phyloP scores from a whole-genome alignment of 2,329 filamentous ascomycete species.

The Parastagonospora nodorum region DNA sequence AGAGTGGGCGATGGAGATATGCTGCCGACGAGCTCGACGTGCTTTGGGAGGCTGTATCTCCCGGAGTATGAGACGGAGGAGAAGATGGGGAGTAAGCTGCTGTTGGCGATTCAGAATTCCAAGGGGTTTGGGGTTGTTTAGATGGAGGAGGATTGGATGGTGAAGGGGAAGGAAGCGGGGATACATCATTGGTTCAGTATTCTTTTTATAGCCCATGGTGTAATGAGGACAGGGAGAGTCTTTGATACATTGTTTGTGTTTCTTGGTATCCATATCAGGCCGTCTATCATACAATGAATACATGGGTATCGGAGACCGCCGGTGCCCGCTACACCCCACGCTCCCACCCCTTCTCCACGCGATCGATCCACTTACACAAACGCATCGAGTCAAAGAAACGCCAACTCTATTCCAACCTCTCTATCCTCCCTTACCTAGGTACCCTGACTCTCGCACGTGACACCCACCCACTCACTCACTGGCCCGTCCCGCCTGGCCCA shows the following conservation, averaged over 20 bases:
- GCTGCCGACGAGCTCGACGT: conserved; percentile 88
- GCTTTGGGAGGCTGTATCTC: conserved; percentile 85
- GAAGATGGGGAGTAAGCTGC: conserved; percentile 73
- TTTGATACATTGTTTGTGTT: no score
- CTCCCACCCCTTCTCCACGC: background rate
- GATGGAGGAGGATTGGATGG: background rate
- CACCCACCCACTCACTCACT: conserved; percentile 2
- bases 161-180: background rate
- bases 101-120: conserved; percentile 85
- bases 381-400: background rate
- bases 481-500: conserved; percentile 26
- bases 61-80: conserved; percentile 79
- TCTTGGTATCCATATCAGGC: no score
- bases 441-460: background rate
- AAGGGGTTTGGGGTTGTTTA: conserved; percentile 74
- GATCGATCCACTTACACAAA: background rate
- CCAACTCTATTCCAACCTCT: background rate
- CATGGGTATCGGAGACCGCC: background rate
- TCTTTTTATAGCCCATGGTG: no score
- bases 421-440: conserved; percentile 1
- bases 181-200: background rate
- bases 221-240: no score
- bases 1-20: conserved; percentile 61
- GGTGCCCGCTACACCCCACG: background rate
- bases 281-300: background rate